Percentiles rank a stretch among this genome's conserved stretches.
phyloP scores from a whole-genome alignment of 148 eudicot species.

The Vaccinium corymbosum region DNA sequence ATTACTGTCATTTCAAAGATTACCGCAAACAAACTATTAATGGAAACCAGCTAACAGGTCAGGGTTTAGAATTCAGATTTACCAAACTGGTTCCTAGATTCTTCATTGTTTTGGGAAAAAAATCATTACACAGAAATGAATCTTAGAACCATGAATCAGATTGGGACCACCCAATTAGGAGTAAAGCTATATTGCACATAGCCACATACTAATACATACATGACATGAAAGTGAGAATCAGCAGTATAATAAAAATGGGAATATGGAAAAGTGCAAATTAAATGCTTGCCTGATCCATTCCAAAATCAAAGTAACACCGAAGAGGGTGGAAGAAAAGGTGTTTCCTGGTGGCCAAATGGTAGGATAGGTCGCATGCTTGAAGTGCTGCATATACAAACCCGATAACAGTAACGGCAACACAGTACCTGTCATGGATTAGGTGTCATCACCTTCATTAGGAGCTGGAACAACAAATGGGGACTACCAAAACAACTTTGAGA shows the following conservation, averaged over 20 bases:
- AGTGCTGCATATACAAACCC: conserved; percentile 72
- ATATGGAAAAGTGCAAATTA: background rate
- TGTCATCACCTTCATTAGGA: background rate
- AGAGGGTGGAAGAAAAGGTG: conserved; percentile 46
- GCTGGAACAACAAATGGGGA: background rate
- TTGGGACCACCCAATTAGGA: background rate
- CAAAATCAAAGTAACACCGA: conserved; percentile 62
- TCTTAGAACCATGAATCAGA: background rate
- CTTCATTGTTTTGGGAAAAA: background rate
- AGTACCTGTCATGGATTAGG: conserved; percentile 53
- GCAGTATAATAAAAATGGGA: background rate
- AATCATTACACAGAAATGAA: background rate
- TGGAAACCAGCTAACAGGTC: background rate
- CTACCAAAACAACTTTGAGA: too few species aligned
- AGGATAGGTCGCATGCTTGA: conserved; percentile 59
- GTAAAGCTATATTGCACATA: background rate
- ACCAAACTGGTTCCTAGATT: conserved; percentile 1
- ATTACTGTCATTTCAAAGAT: background rate
- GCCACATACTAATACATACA: background rate
- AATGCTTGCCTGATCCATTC: conserved; percentile 83
- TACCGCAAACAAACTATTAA: background rate
- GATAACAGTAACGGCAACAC: conserved; percentile 61
- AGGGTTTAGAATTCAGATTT: background rate
- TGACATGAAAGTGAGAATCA: background rate
- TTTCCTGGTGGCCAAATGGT: conserved; percentile 49